Evolutionary conservation across 139 green algal species (phyloP), one percentile per base, ranked within the genome.

Genomic region (Dunaliella primolecta): DNA sequence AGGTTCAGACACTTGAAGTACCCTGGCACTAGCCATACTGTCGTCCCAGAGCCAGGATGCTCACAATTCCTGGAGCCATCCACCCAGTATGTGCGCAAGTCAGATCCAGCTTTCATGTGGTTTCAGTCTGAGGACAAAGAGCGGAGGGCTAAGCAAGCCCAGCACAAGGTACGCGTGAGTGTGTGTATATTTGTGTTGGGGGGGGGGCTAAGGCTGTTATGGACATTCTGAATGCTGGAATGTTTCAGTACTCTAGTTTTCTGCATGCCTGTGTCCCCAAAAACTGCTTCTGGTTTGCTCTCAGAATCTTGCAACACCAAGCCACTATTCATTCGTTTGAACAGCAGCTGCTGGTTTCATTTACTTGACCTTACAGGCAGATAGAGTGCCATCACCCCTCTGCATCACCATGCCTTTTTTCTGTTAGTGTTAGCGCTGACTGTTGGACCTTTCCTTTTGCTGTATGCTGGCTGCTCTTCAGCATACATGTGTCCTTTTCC

Each of bases 1-100:
- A 79, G 84, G 30, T 87, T 87, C 84, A 78, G 74, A 55, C 36
- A 83, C 56, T 20, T 71, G 70, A 81, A 55, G 25, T 81, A 82
- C 84, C 64, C 70, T 32, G 70, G 81, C 79, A 87, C 84, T 1
- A n/a, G 15, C 31, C 55, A 72, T 64, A 71, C 84, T 32, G 84
- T 81, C 29, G 3, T 15, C 0, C 76, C 36, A n/a, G 70, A 71
- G 29, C 37, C 84, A 31, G 31, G 24, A 35, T 70, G 27, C 55
- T 36, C 57, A 21, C 3, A 55, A 27, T 70, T 46, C 32, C 2
- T 32, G 24, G 0, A 7, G 0, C 34, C 33, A 1, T 34, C 74
- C 25, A 70, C 56, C 55, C 23, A n/a, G 2, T 87, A 25, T 25
- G 84, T 87, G 30, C 64, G 78, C 30, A 87, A 87, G 64, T 38